phyloP scores from a whole-genome alignment of 768 basidiomycete species.

The Naganishia kalamii region DNA sequence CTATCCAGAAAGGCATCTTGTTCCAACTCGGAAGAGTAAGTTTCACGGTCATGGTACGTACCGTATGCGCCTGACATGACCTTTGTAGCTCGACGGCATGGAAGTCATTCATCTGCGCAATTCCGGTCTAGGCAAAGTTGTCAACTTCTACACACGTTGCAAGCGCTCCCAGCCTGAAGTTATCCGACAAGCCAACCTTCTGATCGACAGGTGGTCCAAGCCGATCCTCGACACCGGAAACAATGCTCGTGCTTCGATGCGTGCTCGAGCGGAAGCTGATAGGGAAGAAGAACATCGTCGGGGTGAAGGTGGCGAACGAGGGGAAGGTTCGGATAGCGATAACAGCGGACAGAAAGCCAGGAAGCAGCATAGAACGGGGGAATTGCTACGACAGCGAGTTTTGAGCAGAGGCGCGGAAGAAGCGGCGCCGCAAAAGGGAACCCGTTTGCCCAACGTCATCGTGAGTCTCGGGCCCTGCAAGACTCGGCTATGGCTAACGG shows the following conservation, averaged over 20 bases:
- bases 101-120: constrained; percentile 63
- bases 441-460: constrained; percentile 18
- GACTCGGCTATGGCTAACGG: not conserved
- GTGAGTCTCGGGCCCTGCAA: constrained; percentile 4
- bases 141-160: constrained; percentile 94
- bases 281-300: constrained; percentile 6
- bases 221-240: constrained; percentile 36
- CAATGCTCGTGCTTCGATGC: not conserved
- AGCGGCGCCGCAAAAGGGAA: constrained; percentile 4
- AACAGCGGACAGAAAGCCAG: not conserved
- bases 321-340: not conserved
- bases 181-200: constrained; percentile 69
- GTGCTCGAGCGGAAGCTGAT: constrained; percentile 15
- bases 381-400: constrained; percentile 11
- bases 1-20: constrained; percentile 91
- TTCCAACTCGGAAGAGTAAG: constrained; percentile 60
- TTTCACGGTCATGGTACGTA: not conserved
- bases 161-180: constrained; percentile 80
- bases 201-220: constrained; percentile 55
- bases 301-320: not conserved
- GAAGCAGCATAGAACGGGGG: constrained; percentile 3
- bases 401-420: not conserved
- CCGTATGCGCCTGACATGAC: not conserved
- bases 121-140: constrained; percentile 76
- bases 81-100: constrained; percentile 17